Base-by-base conservation (phyloP, 768 basidiomycete species). In the Russula griseocarnosa region DNA sequence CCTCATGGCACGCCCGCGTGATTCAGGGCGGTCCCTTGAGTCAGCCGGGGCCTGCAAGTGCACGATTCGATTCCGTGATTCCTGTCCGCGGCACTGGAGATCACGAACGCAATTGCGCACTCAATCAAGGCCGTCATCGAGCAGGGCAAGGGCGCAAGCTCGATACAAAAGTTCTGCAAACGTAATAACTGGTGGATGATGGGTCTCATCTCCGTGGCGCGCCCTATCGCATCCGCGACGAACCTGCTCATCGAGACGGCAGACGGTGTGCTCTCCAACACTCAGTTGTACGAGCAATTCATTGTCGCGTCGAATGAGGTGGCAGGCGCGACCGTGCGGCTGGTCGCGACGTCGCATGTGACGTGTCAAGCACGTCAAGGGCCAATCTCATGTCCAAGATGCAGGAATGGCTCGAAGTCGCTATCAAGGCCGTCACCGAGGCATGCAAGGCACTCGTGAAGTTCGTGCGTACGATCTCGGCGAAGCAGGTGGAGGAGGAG, bases 151-250 rank as follows among this genome's bases (percentile, higher is more conserved):
- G 96, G 97, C 9, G 91, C 94, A 98, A 71, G 28, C 28, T 30
- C 28, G 28, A 30, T 5, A 30, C 28, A 30, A 30, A 30, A 30
- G 5, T 99, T 98, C 82, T 98, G 98, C 83, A 99, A 99, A 80
- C 87, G 92, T 64, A 98, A 98, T 85, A 98, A 98, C 76, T 84
- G 97, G 64, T 99, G 97, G 97, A 99, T 96, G 50, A 96, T 98
- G 74, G 97, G 97, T 68, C 28, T 30, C 28, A 30, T 30, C 28
- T 30, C 28, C 28, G 28, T 86, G 40, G 97, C 97, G n/a, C 98
- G 97, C 75, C 84, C 97, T 10, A 97, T 99, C 60, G 97, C 97
- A 3, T 97, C 94, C 70, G 94, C 97, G 11, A 98, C 97, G 38
- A 91, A 86, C 67, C 77, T 98, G 62, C 84, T 99, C 65, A 99